Evolutionary conservation across 345 rosid genomes (phyloP).

Genomic region (Corchorus capsularis): DNA sequence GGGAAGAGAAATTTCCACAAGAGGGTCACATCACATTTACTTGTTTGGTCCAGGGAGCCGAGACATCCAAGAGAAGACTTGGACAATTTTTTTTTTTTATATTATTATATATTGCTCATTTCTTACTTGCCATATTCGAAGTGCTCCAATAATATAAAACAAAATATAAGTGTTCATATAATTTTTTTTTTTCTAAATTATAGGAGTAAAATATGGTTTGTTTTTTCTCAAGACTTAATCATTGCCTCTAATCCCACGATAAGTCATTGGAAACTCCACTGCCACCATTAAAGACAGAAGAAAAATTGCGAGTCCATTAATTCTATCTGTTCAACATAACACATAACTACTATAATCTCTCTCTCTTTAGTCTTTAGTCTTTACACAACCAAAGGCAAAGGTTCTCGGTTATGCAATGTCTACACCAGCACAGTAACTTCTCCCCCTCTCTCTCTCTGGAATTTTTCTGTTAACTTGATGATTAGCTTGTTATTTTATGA

Average conservation of each 20-base stretch:
- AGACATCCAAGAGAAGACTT: too few relatives aligned
- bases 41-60: too few relatives aligned
- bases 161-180: too few relatives aligned
- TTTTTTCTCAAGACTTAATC: constrained; percentile 9
- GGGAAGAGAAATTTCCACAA: too few relatives aligned
- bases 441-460: constrained; percentile 17
- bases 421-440: constrained; percentile 58
- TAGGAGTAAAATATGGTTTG: background rate
- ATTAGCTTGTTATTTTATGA: background rate
- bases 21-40: too few relatives aligned
- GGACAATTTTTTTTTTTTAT: too few relatives aligned
- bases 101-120: too few relatives aligned
- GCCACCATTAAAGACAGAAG: background rate
- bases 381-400: background rate
- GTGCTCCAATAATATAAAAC: too few relatives aligned
- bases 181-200: too few relatives aligned
- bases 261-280: constrained; percentile 14
- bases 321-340: background rate
- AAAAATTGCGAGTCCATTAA: background rate
- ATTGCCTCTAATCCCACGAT: constrained; percentile 16
- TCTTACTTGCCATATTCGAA: too few relatives aligned
- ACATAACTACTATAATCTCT: background rate
- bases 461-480: background rate
- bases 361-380: background rate
- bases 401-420: constrained; percentile 37